Evolutionary conservation across 371 early-diverging fungal species (phyloP), one percentile per base, ranked within the genome.

Genomic region (Aphelidium insulamus): DNA sequence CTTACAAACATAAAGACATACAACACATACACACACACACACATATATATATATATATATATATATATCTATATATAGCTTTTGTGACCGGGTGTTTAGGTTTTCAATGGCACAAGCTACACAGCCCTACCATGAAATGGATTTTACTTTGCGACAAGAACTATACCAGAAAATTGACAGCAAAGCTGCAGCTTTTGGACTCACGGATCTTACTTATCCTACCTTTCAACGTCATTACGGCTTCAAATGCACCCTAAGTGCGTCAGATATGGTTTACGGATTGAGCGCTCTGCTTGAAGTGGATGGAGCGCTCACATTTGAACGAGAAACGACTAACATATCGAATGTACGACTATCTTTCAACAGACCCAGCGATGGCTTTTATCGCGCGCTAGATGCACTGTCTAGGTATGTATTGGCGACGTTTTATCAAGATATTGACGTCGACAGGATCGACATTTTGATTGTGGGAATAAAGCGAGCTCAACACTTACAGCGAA

Each of bases 311-410:
- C 40, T 14, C 21, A 50, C 5, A 45, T 42, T 23, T 34, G 37
- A 16, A 33, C 32, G 24, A 20, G 34, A 5, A 33, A 26, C 21
- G 39, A 41, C 10, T 25, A 36, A 23, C 35, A 48, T 32, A 44
- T 44, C 2, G 42, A 55, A 19, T 42, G 44, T 18, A 41, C 38
- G n/a, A 33, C 17, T 24, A 24, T 37, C 28, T 17, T 17, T 19
- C 28, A 3, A 21, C 11, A 21, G 38, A 6, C 9, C 22, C 34
- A 16, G 25, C 18, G 12, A 47, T 7, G 77, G 78, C 30, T 87
- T 86, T 46, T 87, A 64, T 48, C 57, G 69, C 1, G 84, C 83
- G 1, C 82, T 74, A 40, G 91, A 90, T 46, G 73, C 88, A 3
- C 50, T 84, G n/a, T n/a, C n/a, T n/a, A 10, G 59, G 61, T 16